These are phyloP conservation scores for Candida endomychidarum DNA, from an alignment of 805 yeast species.

Conservation along the genomic window DNA sequence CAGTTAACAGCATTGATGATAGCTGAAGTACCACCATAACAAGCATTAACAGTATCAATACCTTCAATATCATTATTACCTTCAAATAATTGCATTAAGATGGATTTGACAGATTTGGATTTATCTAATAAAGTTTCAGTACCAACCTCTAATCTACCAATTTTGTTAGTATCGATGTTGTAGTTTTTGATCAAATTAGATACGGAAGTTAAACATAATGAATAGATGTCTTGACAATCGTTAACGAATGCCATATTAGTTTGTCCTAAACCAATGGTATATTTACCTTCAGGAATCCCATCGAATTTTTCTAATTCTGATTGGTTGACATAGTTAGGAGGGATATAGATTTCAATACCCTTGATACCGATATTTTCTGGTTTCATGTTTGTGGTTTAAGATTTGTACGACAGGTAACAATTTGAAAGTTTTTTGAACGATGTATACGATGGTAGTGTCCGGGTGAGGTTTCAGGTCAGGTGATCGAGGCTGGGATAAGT, in stretches of 20 bases:
- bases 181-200: slow-evolving; percentile 75
- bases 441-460: too few relatives aligned
- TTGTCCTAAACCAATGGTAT: slow-evolving; percentile 98
- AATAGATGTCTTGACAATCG: slow-evolving; percentile 96
- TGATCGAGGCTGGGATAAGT: too few relatives aligned
- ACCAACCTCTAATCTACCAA: slow-evolving; percentile 97
- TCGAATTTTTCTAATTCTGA: slow-evolving; percentile 81
- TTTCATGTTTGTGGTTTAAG: slow-evolving; percentile 19
- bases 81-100: slow-evolving; percentile 89
- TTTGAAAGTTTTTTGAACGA: too few relatives aligned
- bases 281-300: slow-evolving; percentile 89
- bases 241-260: slow-evolving; percentile 97
- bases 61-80: slow-evolving; percentile 93
- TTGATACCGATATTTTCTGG: slow-evolving; percentile 88
- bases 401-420: not conserved
- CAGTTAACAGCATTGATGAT: slow-evolving; percentile 91
- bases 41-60: slow-evolving; percentile 92
- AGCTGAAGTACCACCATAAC: slow-evolving; percentile 98
- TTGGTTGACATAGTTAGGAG: slow-evolving; percentile 72
- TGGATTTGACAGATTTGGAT: slow-evolving; percentile 94
- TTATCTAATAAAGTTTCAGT: slow-evolving; percentile 96
- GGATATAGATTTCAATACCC: slow-evolving; percentile 91
- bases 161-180: slow-evolving; percentile 72
- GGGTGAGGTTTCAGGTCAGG: too few relatives aligned
- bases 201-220: slow-evolving; percentile 87